phyloP scores from a whole-genome alignment of 176 grass and related monocot species.

The Carex pumila region DNA sequence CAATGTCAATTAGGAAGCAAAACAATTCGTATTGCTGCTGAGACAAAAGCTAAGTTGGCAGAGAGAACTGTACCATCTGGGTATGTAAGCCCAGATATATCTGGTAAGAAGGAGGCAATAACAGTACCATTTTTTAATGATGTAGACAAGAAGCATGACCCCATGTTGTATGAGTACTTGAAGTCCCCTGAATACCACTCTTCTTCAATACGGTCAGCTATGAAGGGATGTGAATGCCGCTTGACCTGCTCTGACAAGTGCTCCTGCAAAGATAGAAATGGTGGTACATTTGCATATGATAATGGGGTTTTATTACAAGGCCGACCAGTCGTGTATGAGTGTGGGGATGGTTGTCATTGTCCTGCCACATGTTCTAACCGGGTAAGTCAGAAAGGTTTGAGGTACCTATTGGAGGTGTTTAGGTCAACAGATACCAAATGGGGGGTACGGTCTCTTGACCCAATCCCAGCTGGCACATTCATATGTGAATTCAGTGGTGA shows the following conservation, averaged over 20 bases:
- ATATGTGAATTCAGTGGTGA: constrained; percentile 58
- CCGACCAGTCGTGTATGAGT: constrained; percentile 63
- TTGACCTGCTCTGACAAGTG: constrained; percentile 28
- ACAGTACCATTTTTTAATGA: constrained; percentile 43
- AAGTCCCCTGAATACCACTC: constrained; percentile 23
- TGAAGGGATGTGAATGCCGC: constrained; percentile 38
- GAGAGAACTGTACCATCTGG: constrained; percentile 4
- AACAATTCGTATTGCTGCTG: constrained; percentile 25
- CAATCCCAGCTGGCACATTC: constrained; percentile 61
- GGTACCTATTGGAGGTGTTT: constrained; percentile 61
- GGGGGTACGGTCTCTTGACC: constrained; percentile 61
- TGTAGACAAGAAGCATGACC: constrained; percentile 27
- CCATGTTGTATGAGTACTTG: constrained; percentile 28
- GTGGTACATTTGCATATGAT: constrained; percentile 31
- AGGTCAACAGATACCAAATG: constrained; percentile 56
- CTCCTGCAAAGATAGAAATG: constrained; percentile 42
- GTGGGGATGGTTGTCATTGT: constrained; percentile 45
- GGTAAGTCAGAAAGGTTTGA: constrained; percentile 56
- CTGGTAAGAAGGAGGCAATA: constrained; percentile 27
- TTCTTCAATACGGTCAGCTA: not conserved
- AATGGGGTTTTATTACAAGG: constrained; percentile 41
- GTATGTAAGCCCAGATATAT: constrained; percentile 53
- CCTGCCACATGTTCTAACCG: constrained; percentile 47
- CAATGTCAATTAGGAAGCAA: constrained; percentile 51
- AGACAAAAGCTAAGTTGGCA: constrained; percentile 37